These are phyloP conservation scores for Hyphopichia burtonii DNA, from an alignment of 1,139 yeast genomes.

Conservation along the genomic window DNA sequence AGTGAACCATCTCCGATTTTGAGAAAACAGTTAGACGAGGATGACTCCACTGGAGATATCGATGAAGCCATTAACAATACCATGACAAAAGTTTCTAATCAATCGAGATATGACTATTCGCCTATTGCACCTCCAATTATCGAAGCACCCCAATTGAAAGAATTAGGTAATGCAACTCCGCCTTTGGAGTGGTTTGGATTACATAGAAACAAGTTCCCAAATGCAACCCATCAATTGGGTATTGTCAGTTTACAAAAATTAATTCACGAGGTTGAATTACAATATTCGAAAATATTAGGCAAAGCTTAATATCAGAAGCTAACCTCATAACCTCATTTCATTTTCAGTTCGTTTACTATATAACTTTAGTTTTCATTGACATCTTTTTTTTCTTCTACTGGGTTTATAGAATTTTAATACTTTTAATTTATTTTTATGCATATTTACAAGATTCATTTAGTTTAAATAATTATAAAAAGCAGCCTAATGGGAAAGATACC, in stretches of 20 bases:
- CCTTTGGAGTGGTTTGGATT: conserved; percentile 98
- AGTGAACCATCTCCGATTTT: conserved; percentile 10
- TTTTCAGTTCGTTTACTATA: background rate
- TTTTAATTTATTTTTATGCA: conserved; percentile 1
- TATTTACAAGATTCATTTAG: conserved; percentile 7
- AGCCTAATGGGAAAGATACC: conserved; percentile 81
- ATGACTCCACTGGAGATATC: conserved; percentile 30
- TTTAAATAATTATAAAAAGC: background rate
- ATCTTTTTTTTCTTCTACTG: background rate
- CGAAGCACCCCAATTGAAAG: conserved; percentile 85
- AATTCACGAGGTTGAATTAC: conserved; percentile 59
- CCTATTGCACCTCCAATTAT: conserved; percentile 76
- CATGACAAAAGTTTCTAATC: conserved; percentile 61
- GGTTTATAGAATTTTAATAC: background rate
- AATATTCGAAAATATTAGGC: conserved; percentile 48
- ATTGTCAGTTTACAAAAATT: conserved; percentile 72
- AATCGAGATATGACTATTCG: conserved; percentile 57
- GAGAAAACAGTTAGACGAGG: conserved; percentile 18
- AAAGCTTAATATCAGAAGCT: conserved; percentile 25
- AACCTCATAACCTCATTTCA: too few relatives aligned
- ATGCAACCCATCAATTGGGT: conserved; percentile 76
- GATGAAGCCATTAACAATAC: conserved; percentile 55
- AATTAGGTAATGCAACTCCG: conserved; percentile 95
- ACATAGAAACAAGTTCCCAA: conserved; percentile 81
- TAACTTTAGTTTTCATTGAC: background rate